These are phyloP conservation scores for Limnomonas spitsbergensis DNA, from an alignment of 139 green algal genomes.

Conservation along the genomic window DNA sequence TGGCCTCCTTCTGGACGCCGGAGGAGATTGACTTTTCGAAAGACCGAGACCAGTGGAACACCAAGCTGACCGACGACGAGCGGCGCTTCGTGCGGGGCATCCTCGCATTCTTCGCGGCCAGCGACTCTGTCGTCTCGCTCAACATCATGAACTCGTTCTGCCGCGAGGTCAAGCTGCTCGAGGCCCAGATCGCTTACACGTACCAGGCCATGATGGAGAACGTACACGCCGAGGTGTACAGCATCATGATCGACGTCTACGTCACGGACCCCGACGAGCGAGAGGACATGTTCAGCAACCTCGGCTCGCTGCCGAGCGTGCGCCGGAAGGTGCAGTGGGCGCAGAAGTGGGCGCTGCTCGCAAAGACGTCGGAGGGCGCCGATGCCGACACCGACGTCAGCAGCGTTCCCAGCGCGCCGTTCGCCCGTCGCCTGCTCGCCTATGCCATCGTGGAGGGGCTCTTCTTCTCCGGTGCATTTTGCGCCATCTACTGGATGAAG, in stretches of 20 bases:
- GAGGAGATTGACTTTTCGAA: slow-evolving; percentile 76
- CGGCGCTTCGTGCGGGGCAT: slow-evolving; percentile 80
- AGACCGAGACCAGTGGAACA: slow-evolving; percentile 64
- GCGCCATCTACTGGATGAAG: slow-evolving; percentile 98
- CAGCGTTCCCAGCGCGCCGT: neutral
- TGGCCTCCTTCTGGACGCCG: slow-evolving; percentile 74
- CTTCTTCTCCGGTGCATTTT: slow-evolving; percentile 92
- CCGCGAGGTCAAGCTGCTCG: slow-evolving; percentile 75
- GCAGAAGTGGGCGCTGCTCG: slow-evolving; percentile 30
- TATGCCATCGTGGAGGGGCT: slow-evolving; percentile 97
- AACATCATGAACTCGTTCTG: slow-evolving; percentile 66
- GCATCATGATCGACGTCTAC: slow-evolving; percentile 70
- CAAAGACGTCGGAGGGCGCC: neutral
- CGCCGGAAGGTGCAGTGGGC: slow-evolving; percentile 54
- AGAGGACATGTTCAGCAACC: slow-evolving; percentile 55
- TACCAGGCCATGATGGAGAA: slow-evolving; percentile 89
- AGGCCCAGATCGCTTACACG: slow-evolving; percentile 81
- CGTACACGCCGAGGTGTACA: slow-evolving; percentile 66
- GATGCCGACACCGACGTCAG: too few species aligned
- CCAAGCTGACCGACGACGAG: slow-evolving; percentile 58
- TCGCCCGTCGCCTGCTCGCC: slow-evolving; percentile 62
- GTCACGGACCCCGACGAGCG: slow-evolving; percentile 52
- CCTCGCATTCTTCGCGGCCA: slow-evolving; percentile 86
- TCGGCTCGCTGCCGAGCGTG: slow-evolving; percentile 64
- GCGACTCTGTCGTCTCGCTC: slow-evolving; percentile 85